Evolutionary conservation across 2,329 filamentous ascomycete species (phyloP), one percentile per base, ranked within the genome.

Genomic region (Trichoderma sp.): DNA sequence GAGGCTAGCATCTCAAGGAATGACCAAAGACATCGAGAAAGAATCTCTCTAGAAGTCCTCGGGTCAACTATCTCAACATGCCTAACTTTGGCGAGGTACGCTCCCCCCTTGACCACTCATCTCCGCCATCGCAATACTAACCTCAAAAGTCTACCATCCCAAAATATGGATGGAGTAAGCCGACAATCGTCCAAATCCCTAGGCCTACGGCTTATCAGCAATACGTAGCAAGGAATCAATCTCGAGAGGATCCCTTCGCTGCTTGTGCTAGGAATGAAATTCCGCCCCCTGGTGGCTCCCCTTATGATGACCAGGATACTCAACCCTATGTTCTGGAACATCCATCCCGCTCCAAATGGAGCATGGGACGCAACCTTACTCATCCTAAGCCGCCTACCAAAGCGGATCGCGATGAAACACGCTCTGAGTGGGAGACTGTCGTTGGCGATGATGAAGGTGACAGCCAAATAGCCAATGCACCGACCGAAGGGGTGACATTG

Each of bases 391-490:
- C 53, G 6, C 39, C 39, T 34, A 21, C 70, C 21, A 47, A 70
- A 1, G 68, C 66, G 2, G 73, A 73, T 24, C 72, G 75, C 18
- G 76, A 79, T 21, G 74, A 74, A 43, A 72, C 73, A 5, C 65
- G 66, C 62, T 80, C 79, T 3, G 78, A 79, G 26, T 80, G 78
- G 79, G 79, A 80, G 63, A 80, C 78, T 0, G 73, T 79, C 15
- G 76, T 74, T 28, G 73, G 71, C 26, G 77, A 79, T 9, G 78
- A 80, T 12, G 78, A 77, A 26, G 73, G 71, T 28, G 63, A 74
- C 32, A 69, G 36, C 34, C 66, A 62, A 36, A 15, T 30, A 9
- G 30, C 58, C 15, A 9, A 24, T 32, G 18, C 21, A 21, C 14
- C 70, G 24, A 39, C 53, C 28, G 39, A 60, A 6, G 39, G 30